Base-by-base conservation (phyloP, 768 basidiomycete species). In the Podaxis sp. region DNA sequence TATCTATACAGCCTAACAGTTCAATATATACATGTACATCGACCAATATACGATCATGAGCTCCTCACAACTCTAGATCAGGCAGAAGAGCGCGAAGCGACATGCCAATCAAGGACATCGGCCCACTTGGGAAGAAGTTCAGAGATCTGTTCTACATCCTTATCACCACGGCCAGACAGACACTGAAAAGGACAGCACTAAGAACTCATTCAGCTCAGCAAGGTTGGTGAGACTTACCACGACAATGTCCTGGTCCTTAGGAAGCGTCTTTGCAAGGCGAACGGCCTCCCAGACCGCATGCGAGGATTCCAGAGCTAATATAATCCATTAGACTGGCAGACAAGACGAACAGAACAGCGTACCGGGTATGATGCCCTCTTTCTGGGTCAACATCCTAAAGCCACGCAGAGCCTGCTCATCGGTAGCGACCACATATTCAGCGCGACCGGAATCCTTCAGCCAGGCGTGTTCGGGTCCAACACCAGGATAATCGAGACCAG, bases 401-500 rank as follows among this genome's bases (percentile, higher is more conserved):
- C 94, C 97, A 44, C 94, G 84, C 30, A 99, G 80, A 4, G 95
- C 95, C 68, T 99, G 83, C 74, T 97, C 95, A 70, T 99, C 97
- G 4, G 92, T 97, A 8, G 96, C 96, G 13, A 84, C 88, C 20
- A 92, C 87, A 73, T 99, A 99, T 71, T 97, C 94, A 0, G 95
- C 97, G 64, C 97, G 82, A 17, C 91, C 91, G 3, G 89, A 90
- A 71, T 98, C 95, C 76, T 98, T 98, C 72, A 99, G 79, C 90
- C 93, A 97, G 51, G 96, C 91, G 72, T 99, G 97, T 75, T 99
- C 97, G 8, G 97, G 97, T 22, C 97, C 97, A 54, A 99, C 96
- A 66, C 95, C 95, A 26, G 95, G 95, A 76, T 98, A 98, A 76
- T 98, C 95, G 49, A 97, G 80, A 20, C 96, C 95, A 54, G 96